Conservation (phyloP, 441 rosid genomes). For the Viola pubescens region DNA sequence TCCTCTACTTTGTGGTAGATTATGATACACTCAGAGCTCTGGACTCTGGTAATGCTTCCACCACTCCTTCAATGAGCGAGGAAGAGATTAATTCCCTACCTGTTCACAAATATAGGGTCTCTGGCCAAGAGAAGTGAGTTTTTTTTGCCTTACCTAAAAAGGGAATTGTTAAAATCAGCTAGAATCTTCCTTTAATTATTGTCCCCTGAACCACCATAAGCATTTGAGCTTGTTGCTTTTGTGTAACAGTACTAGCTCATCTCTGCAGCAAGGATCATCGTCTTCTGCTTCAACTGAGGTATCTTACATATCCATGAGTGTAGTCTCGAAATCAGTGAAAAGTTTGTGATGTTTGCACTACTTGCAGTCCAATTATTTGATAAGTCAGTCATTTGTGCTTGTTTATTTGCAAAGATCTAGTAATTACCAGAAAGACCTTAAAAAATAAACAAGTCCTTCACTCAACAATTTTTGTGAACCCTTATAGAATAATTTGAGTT, state of each 20-base stretch:
- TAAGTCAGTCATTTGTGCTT: too few species aligned
- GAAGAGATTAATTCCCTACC: conserved; percentile 87
- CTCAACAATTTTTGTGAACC: too few species aligned
- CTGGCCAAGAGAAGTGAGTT: conserved; percentile 48
- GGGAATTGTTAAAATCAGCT: neutral
- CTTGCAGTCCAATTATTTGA: neutral
- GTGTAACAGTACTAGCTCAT: conserved; percentile 29
- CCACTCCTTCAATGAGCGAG: conserved; percentile 63
- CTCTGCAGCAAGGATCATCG: conserved; percentile 32
- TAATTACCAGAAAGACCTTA: too few species aligned
- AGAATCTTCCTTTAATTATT: neutral
- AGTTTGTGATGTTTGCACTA: neutral
- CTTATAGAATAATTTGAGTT: neutral
- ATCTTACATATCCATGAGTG: neutral
- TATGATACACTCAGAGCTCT: conserved; percentile 84
- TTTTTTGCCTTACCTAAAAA: too few species aligned
- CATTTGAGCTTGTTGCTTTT: conserved; percentile 9
- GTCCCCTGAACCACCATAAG: neutral
- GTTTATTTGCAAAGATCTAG: too few species aligned
- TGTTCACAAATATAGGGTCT: conserved; percentile 61
- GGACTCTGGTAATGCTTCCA: conserved; percentile 61
- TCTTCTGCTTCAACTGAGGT: conserved; percentile 43
- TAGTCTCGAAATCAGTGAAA: neutral
- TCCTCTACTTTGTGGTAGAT: conserved; percentile 35
- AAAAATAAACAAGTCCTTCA: too few species aligned